phyloP scores from a whole-genome alignment of 2,329 filamentous ascomycete species.

The Nigrospora oryzae region DNA sequence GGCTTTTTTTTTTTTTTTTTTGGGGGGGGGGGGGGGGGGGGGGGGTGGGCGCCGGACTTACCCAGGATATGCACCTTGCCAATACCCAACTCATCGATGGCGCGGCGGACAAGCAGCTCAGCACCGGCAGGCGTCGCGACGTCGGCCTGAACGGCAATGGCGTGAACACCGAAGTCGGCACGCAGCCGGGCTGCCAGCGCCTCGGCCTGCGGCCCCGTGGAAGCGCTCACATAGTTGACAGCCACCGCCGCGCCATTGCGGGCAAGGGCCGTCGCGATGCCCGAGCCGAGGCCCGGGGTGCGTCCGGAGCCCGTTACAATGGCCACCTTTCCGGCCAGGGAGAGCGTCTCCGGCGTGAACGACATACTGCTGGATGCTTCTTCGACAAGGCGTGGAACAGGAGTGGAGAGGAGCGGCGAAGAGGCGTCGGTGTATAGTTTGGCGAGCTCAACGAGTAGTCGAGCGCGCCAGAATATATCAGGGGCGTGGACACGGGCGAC shows the following conservation, averaged over 20 bases:
- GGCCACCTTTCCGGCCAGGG: slow-evolving; percentile 23
- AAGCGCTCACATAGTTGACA: slow-evolving; percentile 12
- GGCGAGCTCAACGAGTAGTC: no score
- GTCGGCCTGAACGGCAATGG: slow-evolving; percentile 12
- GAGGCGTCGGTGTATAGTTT: no score
- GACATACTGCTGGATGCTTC: no score
- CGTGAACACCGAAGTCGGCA: slow-evolving; percentile 5
- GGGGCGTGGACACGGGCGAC: no score
- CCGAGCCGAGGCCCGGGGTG: slow-evolving; percentile 23
- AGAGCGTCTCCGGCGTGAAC: slow-evolving; percentile 12
- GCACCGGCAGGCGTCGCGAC: slow-evolving; percentile 12
- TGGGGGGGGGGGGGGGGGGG: neutral
- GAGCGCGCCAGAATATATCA: no score
- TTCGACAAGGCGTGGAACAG: no score
- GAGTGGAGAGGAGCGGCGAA: no score
- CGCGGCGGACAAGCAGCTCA: slow-evolving; percentile 17
- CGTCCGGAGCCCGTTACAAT: slow-evolving; percentile 26
- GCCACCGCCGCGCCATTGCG: slow-evolving; percentile 12
- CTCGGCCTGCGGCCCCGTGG: slow-evolving; percentile 5
- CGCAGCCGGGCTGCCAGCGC: slow-evolving; percentile 7
- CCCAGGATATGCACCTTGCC: slow-evolving; percentile 19
- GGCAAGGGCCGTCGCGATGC: slow-evolving; percentile 17
- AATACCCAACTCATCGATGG: slow-evolving; percentile 10
- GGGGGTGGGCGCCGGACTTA: slow-evolving; percentile 6
- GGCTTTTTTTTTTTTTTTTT: no score